These are phyloP conservation scores for Parsonsia alboflavescens DNA, from an alignment of 257 asterid species.

Conservation along the genomic window DNA sequence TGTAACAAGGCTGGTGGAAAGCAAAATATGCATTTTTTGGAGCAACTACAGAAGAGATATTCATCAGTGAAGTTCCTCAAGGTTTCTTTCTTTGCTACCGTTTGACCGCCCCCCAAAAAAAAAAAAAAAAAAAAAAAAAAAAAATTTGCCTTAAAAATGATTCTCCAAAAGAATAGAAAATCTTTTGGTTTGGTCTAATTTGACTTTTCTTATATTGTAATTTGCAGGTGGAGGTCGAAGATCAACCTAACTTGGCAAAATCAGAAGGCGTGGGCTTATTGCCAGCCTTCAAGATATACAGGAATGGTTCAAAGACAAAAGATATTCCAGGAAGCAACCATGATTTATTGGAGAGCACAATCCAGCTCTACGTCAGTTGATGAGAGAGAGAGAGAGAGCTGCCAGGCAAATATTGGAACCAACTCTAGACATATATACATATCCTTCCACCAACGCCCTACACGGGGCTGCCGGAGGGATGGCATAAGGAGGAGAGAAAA, in stretches of 20 bases:
- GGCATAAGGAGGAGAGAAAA: not conserved
- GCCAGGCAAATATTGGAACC: no score
- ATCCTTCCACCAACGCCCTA: no score
- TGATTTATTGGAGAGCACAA: conserved; percentile 44
- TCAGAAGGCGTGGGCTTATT: conserved; percentile 43
- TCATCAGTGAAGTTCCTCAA: conserved; percentile 45
- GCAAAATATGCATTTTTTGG: conserved; percentile 28
- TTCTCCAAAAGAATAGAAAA: not conserved
- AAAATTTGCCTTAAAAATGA: no score
- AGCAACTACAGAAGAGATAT: conserved; percentile 38
- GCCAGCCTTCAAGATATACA: conserved; percentile 46
- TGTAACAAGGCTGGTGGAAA: conserved; percentile 32
- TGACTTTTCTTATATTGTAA: no score
- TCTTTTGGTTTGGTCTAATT: not conserved
- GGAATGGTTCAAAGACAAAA: conserved; percentile 42
- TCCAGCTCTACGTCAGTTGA: conserved; percentile 32
- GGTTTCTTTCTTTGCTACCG: conserved; percentile 22
- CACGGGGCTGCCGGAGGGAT: no score
- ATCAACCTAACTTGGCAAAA: conserved; percentile 38
- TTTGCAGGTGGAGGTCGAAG: conserved; percentile 56
- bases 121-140: no score
- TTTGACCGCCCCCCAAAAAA: no score
- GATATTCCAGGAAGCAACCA: conserved; percentile 37
- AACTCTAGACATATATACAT: not conserved
- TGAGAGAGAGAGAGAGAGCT: not conserved